Evolutionary conservation across 768 basidiomycete species (phyloP).

Genomic region (Clitopilus passeckerianus): DNA sequence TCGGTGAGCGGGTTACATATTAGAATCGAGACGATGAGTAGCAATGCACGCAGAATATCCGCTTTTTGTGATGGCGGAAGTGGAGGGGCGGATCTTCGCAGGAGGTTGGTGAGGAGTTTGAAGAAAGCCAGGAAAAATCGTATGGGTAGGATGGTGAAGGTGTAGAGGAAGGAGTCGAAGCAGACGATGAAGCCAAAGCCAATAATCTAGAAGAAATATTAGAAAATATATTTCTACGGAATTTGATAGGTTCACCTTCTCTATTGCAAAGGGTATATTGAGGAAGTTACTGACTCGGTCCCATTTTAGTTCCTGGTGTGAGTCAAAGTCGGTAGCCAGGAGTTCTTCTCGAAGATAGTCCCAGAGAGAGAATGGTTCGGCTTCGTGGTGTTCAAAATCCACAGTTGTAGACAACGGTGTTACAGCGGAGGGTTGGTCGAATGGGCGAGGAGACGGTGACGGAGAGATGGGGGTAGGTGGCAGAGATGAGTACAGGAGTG

Average conservation of each 20-base stretch:
- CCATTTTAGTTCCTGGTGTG: constrained; percentile 91
- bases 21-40: constrained; percentile 69
- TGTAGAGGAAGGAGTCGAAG: constrained; percentile 95
- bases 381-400: background rate
- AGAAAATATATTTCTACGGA: no score
- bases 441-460: constrained; percentile 32
- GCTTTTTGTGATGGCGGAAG: constrained; percentile 89
- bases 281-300: constrained; percentile 96
- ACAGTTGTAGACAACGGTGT: constrained; percentile 19
- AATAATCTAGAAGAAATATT: constrained; percentile 70
- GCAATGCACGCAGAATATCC: constrained; percentile 77
- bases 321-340: constrained; percentile 90
- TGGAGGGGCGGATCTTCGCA: constrained; percentile 44
- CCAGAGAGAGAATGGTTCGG: constrained; percentile 78
- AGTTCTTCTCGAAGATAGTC: constrained; percentile 89
- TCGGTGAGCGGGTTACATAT: constrained; percentile 84
- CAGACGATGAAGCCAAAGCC: constrained; percentile 91
- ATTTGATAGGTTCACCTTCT: constrained; percentile 90
- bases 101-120: constrained; percentile 45
- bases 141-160: constrained; percentile 95
- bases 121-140: constrained; percentile 66
- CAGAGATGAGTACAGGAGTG: constrained; percentile 64
- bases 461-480: constrained; percentile 67
- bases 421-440: constrained; percentile 25
- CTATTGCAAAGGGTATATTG: constrained; percentile 86